Percentiles rank a stretch among this genome's conserved stretches.
These are phyloP conservation scores for Pythium vanterpoolii DNA, from an alignment of 352 stramenopile genomes.

Conservation along the genomic window DNA sequence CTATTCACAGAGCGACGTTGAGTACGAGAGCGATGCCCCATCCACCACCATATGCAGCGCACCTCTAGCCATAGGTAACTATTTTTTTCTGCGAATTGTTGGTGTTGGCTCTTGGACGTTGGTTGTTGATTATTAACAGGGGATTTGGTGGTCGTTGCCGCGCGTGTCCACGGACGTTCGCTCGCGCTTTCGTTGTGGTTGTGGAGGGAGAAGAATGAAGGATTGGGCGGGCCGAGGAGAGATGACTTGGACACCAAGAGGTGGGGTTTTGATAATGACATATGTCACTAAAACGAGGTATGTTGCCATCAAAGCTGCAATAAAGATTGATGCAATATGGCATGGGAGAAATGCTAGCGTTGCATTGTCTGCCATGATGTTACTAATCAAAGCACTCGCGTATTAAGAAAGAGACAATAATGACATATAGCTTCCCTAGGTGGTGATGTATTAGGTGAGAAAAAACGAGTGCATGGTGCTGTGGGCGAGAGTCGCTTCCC, in stretches of 20 bases:
- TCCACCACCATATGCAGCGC: not conserved
- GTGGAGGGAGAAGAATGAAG: not conserved
- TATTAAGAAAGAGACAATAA: not conserved
- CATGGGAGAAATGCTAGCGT: no score
- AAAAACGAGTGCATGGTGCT: not conserved
- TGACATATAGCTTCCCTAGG: not conserved
- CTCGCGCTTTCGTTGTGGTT: not conserved
- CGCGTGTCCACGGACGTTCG: not conserved
- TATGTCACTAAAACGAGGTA: not conserved
- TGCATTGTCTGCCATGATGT: no score
- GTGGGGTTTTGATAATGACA: not conserved
- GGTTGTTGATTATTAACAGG: not conserved
- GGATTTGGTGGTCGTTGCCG: not conserved
- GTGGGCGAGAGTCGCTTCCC: not conserved
- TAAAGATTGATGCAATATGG: no score
- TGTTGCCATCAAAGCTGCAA: no score
- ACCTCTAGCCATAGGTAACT: slow-evolving; percentile 10
- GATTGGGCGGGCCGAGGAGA: not conserved
- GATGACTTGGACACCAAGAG: slow-evolving; percentile 1
- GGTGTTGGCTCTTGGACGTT: not conserved
- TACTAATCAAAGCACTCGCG: not conserved
- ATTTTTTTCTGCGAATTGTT: not conserved
- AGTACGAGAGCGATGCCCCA: not conserved
- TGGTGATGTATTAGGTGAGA: not conserved
- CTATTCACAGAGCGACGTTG: not conserved